These are phyloP conservation scores for Incumbomyces lentus DNA, from an alignment of 2,329 filamentous ascomycete species.

Conservation along the genomic window DNA sequence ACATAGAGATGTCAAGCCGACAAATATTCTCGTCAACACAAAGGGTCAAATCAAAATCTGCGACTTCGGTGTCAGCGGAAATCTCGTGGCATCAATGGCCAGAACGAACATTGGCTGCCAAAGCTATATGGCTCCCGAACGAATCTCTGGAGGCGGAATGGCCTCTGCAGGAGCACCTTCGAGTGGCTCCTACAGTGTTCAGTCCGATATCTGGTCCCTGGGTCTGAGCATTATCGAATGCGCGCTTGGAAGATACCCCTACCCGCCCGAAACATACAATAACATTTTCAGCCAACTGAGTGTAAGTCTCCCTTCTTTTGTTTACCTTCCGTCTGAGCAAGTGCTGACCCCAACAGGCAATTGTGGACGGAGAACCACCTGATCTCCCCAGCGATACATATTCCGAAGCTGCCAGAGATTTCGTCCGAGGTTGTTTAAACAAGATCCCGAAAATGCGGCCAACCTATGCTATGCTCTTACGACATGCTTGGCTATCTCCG, in stretches of 20 bases:
- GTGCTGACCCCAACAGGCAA: conserved; percentile 53
- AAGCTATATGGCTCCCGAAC: conserved; percentile 97
- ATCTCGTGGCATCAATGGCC: conserved; percentile 91
- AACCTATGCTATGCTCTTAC: conserved; percentile 81
- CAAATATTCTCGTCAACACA: conserved; percentile 91
- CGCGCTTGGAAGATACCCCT: conserved; percentile 86
- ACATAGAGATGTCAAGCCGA: conserved; percentile 95
- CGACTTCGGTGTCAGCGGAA: conserved; percentile 95
- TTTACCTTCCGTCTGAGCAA: conserved; percentile 11
- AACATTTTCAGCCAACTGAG: conserved; percentile 97
- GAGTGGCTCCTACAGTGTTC: conserved; percentile 82
- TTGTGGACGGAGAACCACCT: conserved; percentile 93
- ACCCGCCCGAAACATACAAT: conserved; percentile 92
- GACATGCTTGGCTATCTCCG: conserved; percentile 75
- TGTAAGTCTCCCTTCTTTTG: conserved; percentile 48
- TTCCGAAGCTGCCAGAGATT: conserved; percentile 69
- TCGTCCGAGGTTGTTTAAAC: conserved; percentile 81
- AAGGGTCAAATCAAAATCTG: conserved; percentile 93
- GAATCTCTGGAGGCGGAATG: conserved; percentile 79
- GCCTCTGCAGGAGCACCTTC: conserved; percentile 58
- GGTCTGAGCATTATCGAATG: conserved; percentile 93
- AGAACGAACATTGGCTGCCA: conserved; percentile 99
- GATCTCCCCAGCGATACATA: conserved; percentile 70
- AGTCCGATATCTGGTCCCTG: conserved; percentile 95
- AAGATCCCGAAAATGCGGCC: conserved; percentile 87